phyloP scores from a whole-genome alignment of 2,329 filamentous ascomycete species.

The Nectriaceae sp. region DNA sequence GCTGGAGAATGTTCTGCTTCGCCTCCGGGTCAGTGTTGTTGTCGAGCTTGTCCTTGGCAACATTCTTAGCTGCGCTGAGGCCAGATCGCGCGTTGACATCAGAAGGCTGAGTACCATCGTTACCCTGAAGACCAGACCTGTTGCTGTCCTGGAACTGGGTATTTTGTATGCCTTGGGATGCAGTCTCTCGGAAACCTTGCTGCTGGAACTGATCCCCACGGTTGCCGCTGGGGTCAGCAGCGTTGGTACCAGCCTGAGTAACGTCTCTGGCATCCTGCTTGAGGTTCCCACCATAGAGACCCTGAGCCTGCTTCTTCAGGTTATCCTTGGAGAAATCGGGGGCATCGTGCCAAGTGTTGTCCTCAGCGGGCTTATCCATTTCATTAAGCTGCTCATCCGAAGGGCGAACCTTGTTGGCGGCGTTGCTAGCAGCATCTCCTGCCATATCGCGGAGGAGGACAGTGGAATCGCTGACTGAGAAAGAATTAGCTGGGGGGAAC shows the following conservation, averaged over 20 bases:
- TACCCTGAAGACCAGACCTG: constrained; percentile 30
- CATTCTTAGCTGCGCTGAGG: constrained; percentile 36
- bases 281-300: constrained; percentile 56
- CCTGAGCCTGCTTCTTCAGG: constrained; percentile 68
- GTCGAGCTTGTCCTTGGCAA: constrained; percentile 58
- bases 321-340: constrained; percentile 73
- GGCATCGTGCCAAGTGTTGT: constrained; percentile 91
- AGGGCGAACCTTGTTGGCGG: constrained; percentile 74
- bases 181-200: neutral
- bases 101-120: constrained; percentile 48
- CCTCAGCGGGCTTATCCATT: constrained; percentile 81
- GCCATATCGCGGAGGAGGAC: constrained; percentile 87
- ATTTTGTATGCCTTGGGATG: neutral
- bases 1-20: constrained; percentile 48
- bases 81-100: constrained; percentile 49
- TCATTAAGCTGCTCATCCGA: constrained; percentile 73
- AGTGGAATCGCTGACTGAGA: constrained; percentile 71
- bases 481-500: constrained; percentile 17
- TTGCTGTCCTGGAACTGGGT: neutral
- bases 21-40: constrained; percentile 68
- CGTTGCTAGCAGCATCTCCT: constrained; percentile 82
- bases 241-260: constrained; percentile 56
- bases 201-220: constrained; percentile 35
- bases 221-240: constrained; percentile 55
- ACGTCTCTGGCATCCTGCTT: constrained; percentile 63